Evolutionary conservation across 2,329 filamentous ascomycete genomes (phyloP).

Genomic region (Lojkania enalia): DNA sequence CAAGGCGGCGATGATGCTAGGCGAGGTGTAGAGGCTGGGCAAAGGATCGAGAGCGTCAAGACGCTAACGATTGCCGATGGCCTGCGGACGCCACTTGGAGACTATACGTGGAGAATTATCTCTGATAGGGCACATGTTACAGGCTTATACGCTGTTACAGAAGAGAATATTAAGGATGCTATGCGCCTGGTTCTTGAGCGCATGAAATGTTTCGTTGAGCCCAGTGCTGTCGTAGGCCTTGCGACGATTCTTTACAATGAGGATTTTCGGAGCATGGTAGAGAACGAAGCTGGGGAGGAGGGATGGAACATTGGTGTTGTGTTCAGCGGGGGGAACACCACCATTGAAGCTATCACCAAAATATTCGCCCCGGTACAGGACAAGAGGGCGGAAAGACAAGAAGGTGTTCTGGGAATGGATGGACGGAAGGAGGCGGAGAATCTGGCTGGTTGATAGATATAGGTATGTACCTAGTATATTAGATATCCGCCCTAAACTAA

Average conservation of each 20-base stretch:
- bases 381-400: constrained; percentile 42
- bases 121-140: constrained; percentile 69
- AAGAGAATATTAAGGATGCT: constrained; percentile 78
- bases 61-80: constrained; percentile 88
- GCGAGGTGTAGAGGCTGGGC: constrained; percentile 66
- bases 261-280: constrained; percentile 70
- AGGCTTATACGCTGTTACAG: constrained; percentile 73
- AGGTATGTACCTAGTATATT: too few relatives aligned
- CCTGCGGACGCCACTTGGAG: constrained; percentile 78
- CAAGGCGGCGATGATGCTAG: constrained; percentile 83
- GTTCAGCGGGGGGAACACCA: constrained; percentile 67
- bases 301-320: constrained; percentile 73
- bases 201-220: constrained; percentile 89
- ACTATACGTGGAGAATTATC: constrained; percentile 76
- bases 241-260: constrained; percentile 84
- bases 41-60: constrained; percentile 68
- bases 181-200: constrained; percentile 80
- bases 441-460: constrained; percentile 51
- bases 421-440: constrained; percentile 52
- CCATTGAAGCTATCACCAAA: constrained; percentile 62
- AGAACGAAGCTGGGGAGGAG: constrained; percentile 68
- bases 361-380: constrained; percentile 49
- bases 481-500: too few relatives aligned
- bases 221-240: constrained; percentile 80
- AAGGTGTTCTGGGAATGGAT: constrained; percentile 45